A percentile compares a stretch with the other conserved stretches of the same genome.
Evolutionary conservation across 2,329 filamentous ascomycete species (phyloP).

Genomic region (Hawksworthiomyces lignivorus): DNA sequence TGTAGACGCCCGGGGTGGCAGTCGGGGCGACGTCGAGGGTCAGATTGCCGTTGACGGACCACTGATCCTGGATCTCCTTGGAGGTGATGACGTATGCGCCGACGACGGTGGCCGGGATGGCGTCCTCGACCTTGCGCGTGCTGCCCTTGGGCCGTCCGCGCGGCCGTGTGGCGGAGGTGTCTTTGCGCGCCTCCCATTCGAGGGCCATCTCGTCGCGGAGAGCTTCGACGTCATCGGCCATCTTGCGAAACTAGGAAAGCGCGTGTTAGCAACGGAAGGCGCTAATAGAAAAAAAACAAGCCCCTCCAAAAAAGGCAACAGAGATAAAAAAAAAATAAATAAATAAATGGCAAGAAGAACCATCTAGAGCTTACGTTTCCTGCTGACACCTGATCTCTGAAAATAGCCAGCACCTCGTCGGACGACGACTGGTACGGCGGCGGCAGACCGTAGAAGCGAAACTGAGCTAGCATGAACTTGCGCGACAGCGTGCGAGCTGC

Average conservation of each 20-base stretch:
- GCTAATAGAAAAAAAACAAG: not conserved
- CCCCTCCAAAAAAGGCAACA: not conserved
- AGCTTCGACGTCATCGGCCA: slow-evolving; percentile 15
- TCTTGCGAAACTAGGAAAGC: slow-evolving; percentile 15
- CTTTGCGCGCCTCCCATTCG: slow-evolving; percentile 16
- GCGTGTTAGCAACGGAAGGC: too few species aligned
- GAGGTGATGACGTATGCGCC: slow-evolving; percentile 22
- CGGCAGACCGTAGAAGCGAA: slow-evolving; percentile 18
- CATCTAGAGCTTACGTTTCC: too few species aligned
- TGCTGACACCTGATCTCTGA: slow-evolving; percentile 14
- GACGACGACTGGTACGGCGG: slow-evolving; percentile 17
- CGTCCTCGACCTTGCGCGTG: slow-evolving; percentile 14
- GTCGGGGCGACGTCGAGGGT: slow-evolving; percentile 20
- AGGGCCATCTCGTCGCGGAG: slow-evolving; percentile 15
- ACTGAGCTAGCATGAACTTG: slow-evolving; percentile 17
- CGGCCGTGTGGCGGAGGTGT: slow-evolving; percentile 12
- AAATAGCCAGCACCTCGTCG: slow-evolving; percentile 14
- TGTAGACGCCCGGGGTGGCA: slow-evolving; percentile 19
- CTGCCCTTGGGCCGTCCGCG: slow-evolving; percentile 18
- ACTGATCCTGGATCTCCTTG: slow-evolving; percentile 18
- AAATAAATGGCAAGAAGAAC: too few species aligned
- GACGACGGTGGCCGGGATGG: slow-evolving; percentile 14
- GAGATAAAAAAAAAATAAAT: not conserved
- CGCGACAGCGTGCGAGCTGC: slow-evolving; percentile 14
- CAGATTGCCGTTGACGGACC: slow-evolving; percentile 20